Evolutionary conservation across 2,329 filamentous ascomycete species (phyloP).

Genomic region (Magnaporthiopsis incrustans): DNA sequence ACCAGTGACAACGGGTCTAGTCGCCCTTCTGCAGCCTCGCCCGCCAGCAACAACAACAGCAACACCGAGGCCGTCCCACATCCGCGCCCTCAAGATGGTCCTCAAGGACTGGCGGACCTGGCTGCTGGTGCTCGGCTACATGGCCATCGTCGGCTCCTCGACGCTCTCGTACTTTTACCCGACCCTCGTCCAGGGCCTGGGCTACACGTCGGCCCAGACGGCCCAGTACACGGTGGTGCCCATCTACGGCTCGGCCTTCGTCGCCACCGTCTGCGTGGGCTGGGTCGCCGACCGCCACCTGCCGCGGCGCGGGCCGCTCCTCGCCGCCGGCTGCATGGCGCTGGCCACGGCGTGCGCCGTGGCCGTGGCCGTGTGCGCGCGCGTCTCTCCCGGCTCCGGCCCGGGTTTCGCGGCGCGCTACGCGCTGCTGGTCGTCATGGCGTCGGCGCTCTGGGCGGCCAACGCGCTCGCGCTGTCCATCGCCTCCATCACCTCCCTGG

Average conservation of each 20-base stretch:
- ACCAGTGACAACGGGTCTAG: no score
- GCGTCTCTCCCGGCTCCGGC: no score
- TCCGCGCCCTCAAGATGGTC: slow-evolving; percentile 17
- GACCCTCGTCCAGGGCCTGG: slow-evolving; percentile 41
- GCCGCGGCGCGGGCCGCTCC: slow-evolving; percentile 36
- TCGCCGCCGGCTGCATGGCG: slow-evolving; percentile 36
- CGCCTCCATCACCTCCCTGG: slow-evolving; percentile 41
- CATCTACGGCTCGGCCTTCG: slow-evolving; percentile 45
- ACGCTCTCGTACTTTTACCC: slow-evolving; percentile 48
- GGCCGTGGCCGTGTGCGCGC: slow-evolving; percentile 23
- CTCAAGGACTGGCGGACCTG: slow-evolving; percentile 32
- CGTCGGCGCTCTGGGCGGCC: slow-evolving; percentile 43
- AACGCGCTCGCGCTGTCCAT: slow-evolving; percentile 44
- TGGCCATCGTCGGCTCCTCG: slow-evolving; percentile 30
- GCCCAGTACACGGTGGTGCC: slow-evolving; percentile 45
- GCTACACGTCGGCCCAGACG: slow-evolving; percentile 31
- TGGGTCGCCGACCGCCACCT: slow-evolving; percentile 39
- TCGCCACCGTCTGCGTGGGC: slow-evolving; percentile 36
- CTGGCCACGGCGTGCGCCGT: slow-evolving; percentile 30
- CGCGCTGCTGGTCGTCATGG: slow-evolving; percentile 46
- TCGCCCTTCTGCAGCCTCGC: no score
- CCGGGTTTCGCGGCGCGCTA: slow-evolving; percentile 46
- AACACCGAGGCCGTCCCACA: slow-evolving; percentile 19
- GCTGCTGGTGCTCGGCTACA: slow-evolving; percentile 32
- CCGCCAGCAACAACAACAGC: slow-evolving; percentile 49